These are phyloP conservation scores for Cutaneotrichosporon dermatis DNA, from an alignment of 1,284 basidiomycete genomes.

Conservation along the genomic window DNA sequence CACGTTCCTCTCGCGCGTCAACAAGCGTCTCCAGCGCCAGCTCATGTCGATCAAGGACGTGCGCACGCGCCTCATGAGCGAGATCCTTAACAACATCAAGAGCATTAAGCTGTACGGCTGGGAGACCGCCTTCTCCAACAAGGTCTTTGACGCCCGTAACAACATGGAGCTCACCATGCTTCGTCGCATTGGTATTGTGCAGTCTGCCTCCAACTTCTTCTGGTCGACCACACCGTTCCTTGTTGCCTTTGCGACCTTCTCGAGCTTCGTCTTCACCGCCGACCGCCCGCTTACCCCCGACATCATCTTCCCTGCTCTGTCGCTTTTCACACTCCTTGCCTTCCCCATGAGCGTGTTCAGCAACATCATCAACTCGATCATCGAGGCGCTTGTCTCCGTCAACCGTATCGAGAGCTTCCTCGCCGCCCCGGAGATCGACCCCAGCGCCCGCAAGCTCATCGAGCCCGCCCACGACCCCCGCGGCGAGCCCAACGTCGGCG, in stretches of 20 bases:
- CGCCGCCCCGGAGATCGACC: constrained; percentile 71
- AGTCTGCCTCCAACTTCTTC: constrained; percentile 40
- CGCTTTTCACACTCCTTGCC: constrained; percentile 85
- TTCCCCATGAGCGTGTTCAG: constrained; percentile 71
- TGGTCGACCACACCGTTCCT: constrained; percentile 53
- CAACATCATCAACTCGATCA: constrained; percentile 49
- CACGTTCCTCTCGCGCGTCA: constrained; percentile 65
- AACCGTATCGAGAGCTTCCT: constrained; percentile 75
- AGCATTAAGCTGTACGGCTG: constrained; percentile 57
- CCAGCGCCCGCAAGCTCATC: constrained; percentile 60
- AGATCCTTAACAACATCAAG: constrained; percentile 79
- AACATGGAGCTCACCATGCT: constrained; percentile 78
- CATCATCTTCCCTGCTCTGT: constrained; percentile 89
- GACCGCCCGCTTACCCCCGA: constrained; percentile 76
- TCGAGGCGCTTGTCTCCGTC: constrained; percentile 72
- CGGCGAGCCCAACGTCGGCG: constrained; percentile 57
- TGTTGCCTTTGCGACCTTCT: constrained; percentile 81
- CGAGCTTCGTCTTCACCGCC: constrained; percentile 68
- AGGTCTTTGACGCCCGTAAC: constrained; percentile 72
- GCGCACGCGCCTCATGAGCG: constrained; percentile 54
- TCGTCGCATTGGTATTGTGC: constrained; percentile 69
- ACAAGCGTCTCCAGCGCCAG: constrained; percentile 74
- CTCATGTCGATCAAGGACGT: constrained; percentile 84
- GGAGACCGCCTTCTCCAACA: constrained; percentile 78
- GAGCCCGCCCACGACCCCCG: constrained; percentile 42